Percentiles rank a stretch among this genome's conserved stretches.
phyloP scores from a whole-genome alignment of 2,329 filamentous ascomycete species.

The Colletotrichum siamense region DNA sequence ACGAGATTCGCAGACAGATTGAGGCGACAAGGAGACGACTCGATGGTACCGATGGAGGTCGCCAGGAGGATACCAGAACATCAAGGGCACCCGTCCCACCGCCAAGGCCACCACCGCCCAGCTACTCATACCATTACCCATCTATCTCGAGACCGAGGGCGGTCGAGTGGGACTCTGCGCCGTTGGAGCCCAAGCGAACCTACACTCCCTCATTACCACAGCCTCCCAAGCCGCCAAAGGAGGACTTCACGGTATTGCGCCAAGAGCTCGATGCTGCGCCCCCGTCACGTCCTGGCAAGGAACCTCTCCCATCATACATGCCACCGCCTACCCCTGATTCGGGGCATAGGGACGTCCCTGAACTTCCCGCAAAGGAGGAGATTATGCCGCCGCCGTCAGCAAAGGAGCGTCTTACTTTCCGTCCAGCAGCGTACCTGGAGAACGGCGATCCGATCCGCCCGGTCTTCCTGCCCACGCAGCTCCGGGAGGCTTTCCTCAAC shows the following conservation, averaged over 20 bases:
- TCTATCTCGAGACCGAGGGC: conserved; percentile 58
- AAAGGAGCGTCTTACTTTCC: conserved; percentile 75
- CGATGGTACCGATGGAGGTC: conserved; percentile 38
- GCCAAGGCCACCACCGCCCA: conserved; percentile 3
- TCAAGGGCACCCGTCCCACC: conserved; percentile 5
- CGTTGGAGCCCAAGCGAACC: conserved; percentile 16
- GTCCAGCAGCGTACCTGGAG: conserved; percentile 86
- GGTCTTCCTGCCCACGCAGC: conserved; percentile 80
- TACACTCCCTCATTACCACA: conserved; percentile 27
- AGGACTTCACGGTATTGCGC: conserved; percentile 16
- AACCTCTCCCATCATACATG: conserved; percentile 5
- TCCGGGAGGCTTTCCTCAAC: conserved; percentile 77
- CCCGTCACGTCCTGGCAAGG: conserved; percentile 10
- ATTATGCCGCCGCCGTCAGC: conserved; percentile 33
- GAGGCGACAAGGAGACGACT: conserved; percentile 55
- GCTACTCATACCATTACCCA: conserved; percentile 58
- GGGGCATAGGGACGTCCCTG: conserved; percentile 29
- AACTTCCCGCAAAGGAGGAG: conserved; percentile 40
- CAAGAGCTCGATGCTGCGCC: conserved; percentile 15
- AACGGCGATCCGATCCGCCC: conserved; percentile 86
- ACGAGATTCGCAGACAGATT: conserved; percentile 56
- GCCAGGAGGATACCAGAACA: conserved; percentile 25
- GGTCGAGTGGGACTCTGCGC: conserved; percentile 45
- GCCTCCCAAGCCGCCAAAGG: conserved; percentile 38
- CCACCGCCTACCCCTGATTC: background rate